Evolutionary conservation across 441 rosid genomes (phyloP).

Genomic region (Theobroma grandiflorum): DNA sequence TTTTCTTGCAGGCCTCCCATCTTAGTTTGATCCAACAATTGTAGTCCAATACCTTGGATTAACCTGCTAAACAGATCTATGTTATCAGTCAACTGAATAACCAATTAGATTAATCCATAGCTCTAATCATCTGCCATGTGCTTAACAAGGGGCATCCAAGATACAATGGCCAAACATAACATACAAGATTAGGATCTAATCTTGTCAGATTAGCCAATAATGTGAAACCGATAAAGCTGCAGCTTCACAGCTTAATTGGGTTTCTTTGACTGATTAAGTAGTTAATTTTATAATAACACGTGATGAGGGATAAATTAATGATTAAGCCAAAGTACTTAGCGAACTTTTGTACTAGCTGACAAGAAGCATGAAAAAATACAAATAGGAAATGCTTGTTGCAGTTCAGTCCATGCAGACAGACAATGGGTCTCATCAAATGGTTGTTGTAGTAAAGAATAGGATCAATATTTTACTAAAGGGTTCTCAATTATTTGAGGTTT

Average conservation of each 20-base stretch:
- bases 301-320: background rate
- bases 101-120: background rate
- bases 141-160: background rate
- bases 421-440: conserved; percentile 8
- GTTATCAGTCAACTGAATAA: background rate
- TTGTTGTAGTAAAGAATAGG: background rate
- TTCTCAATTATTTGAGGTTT: background rate
- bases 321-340: conserved; percentile 3
- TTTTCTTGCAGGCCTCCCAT: conserved; percentile 11
- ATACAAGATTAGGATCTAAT: background rate
- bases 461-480: too few relatives aligned
- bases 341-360: background rate
- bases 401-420: background rate
- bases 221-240: conserved; percentile 2
- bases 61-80: background rate
- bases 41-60: background rate
- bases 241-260: background rate
- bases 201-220: background rate
- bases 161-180: background rate
- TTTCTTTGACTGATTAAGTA: conserved; percentile 8
- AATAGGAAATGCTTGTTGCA: conserved; percentile 15
- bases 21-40: background rate
- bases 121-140: conserved; percentile 16
- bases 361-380: conserved; percentile 13
- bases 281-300: background rate